These are phyloP conservation scores for Starmerella bacillaris DNA, from an alignment of 805 yeast genomes.

Conservation along the genomic window DNA sequence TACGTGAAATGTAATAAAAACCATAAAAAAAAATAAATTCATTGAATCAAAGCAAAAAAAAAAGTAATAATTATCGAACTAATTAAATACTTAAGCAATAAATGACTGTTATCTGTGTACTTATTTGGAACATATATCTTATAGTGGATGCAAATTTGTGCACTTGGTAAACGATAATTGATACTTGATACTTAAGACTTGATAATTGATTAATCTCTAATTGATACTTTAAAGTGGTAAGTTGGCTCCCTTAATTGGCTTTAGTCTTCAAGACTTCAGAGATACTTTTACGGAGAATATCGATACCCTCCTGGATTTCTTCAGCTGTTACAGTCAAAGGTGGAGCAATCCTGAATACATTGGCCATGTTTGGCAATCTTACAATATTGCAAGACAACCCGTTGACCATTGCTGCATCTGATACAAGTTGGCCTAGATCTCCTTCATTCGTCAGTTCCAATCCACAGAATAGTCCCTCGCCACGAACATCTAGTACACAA, in stretches of 20 bases:
- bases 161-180: too few species aligned
- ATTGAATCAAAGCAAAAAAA: too few species aligned
- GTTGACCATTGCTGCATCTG: not conserved
- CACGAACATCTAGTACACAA: not conserved
- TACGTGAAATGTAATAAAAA: too few species aligned
- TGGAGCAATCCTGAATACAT: not conserved
- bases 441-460: not conserved
- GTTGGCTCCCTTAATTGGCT: not conserved
- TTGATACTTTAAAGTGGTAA: too few species aligned
- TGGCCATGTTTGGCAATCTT: not conserved
- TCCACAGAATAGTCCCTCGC: not conserved
- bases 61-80: too few species aligned
- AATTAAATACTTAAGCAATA: too few species aligned
- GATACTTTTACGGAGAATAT: not conserved
- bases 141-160: too few species aligned
- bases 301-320: not conserved
- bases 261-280: not conserved
- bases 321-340: not conserved
- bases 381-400: not conserved
- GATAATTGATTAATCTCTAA: too few species aligned
- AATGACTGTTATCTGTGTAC: too few species aligned
- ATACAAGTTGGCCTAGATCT: not conserved
- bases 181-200: too few species aligned
- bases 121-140: too few species aligned
- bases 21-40: too few species aligned